These are phyloP conservation scores for Lindgomyces ingoldianus DNA, from an alignment of 495 filamentous ascomycete species.

Conservation along the genomic window DNA sequence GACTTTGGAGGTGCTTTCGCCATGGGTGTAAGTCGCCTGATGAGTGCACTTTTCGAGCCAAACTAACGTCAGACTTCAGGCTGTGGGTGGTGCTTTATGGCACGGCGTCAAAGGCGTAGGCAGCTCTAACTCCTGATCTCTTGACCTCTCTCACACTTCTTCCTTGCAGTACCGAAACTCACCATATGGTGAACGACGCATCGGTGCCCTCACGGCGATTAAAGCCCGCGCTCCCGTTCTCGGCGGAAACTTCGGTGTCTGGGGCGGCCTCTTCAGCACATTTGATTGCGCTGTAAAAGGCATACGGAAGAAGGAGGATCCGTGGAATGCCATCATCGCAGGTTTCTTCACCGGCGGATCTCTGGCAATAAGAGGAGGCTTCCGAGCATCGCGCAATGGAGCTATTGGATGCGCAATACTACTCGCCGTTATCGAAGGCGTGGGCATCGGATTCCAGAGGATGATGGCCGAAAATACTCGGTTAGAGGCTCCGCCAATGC, in stretches of 20 bases:
- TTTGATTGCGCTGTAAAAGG: slow-evolving; percentile 99
- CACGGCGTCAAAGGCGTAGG: slow-evolving; percentile 91
- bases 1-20: slow-evolving; percentile 97
- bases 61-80: slow-evolving; percentile 50
- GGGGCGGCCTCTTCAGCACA: slow-evolving; percentile 92
- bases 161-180: slow-evolving; percentile 42
- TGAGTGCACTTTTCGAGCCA: slow-evolving; percentile 1
- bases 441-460: slow-evolving; percentile 94
- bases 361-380: slow-evolving; percentile 85
- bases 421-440: slow-evolving; percentile 94
- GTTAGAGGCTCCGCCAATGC: slow-evolving; percentile 61
- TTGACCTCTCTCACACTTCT: background rate
- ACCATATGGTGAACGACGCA: slow-evolving; percentile 87
- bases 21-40: slow-evolving; percentile 77
- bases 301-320: slow-evolving; percentile 92
- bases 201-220: slow-evolving; percentile 94
- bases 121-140: background rate
- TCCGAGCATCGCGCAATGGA: slow-evolving; percentile 84
- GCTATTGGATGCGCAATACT: slow-evolving; percentile 94
- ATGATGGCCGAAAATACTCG: slow-evolving; percentile 92
- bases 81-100: slow-evolving; percentile 89
- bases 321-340: slow-evolving; percentile 92
- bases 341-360: slow-evolving; percentile 97
- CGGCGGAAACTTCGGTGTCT: slow-evolving; percentile 96
- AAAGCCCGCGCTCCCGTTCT: slow-evolving; percentile 95